Evolutionary conservation across 2,329 filamentous ascomycete genomes (phyloP), one percentile per base, ranked within the genome.

Genomic region (Diplodia corticola): DNA sequence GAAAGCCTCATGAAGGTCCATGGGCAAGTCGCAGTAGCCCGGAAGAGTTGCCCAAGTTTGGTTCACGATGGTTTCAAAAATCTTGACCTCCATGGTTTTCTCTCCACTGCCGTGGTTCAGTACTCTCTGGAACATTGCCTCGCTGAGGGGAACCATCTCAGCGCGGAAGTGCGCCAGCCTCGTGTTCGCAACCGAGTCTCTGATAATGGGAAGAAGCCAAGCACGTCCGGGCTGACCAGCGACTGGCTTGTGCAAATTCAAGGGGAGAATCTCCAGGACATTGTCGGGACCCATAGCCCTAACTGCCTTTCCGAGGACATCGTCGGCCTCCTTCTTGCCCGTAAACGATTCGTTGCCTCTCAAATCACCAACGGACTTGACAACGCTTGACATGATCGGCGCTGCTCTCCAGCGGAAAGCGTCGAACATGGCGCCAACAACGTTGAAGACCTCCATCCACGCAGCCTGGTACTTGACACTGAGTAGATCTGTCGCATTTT

Each of bases 1-100:
- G 72, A 99, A 96, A 0, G 91, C 73, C 17, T 77, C 77, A 4
- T 68, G 69, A 10, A 84, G 70, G 67, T 99, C 95, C 40, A 97
- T 80, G 1, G 95, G 94, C 64, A 97, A 82, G 75, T 97, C 92
- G 77, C 95, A 98, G 80, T 97, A 99, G 1, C 95, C 95, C 0
- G 95, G 94, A 17, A 99, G 84, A 61, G 91, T 89, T 0, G 92
- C 92, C 95, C 95, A 99, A 49, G 94, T 93, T 75, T 99, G 95
- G 71, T 96, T 91, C 9, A 99, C 92, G 4, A 99, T 83, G 0
- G 95, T 98, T 80, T 99, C 94, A 76, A 95, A 99, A 67, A 99
- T 96, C 83, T 99, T 99, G 75, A 95, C 86, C 77, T 98, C 93
- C 85, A 97, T 93, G 0, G 92, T 95, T 83, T 97, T 97, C 74